Base-by-base conservation (phyloP, 768 basidiomycete species). In the Lactifluus echinatus region DNA sequence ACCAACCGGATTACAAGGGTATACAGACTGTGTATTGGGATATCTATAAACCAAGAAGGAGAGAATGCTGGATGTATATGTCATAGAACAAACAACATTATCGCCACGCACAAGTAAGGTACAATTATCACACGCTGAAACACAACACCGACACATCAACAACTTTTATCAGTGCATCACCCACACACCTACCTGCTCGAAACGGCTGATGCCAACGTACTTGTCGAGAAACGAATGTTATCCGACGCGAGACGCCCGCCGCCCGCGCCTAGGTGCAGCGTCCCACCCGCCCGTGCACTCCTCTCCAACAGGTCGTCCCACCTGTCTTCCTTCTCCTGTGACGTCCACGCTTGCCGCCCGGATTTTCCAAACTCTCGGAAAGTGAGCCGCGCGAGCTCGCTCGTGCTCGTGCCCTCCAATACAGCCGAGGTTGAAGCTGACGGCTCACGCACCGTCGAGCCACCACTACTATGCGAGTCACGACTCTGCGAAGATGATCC, bases 201-300 rank as follows among this genome's bases (percentile, higher is more conserved):
- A 19, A 29, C n/a, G 39, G 44, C 50, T 21, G 26, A 45, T 26
- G n/a, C 33, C 0, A 53, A 8, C 19, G 67, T 66, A 55, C 61
- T 61, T 14, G 59, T 57, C 50, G 77, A 78, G 50, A 75, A 70
- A 8, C 74, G 69, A 26, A 76, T 47, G 26, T 56, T 70, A 56
- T 79, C 78, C 53, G 78, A 77, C 64, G 77, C 65, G 51, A 80
- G 69, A 19, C 71, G 73, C 8, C 74, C 72, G 33, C 66, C 63
- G 24, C 40, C 54, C 24, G 44, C 49, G 4, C 73, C 78, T 6
- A 89, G 66, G 63, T 82, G 84, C 53, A 89, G 66, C 51, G 88
- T 90, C 43, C 88, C 88, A 1, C 88, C 88, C 1, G 88, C 88
- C 50, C 70, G 69, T 40, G 76, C 84, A 64, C 87, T 88, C 63